Evolutionary conservation across 2,329 filamentous ascomycete genomes (phyloP).

Genomic region (Grosmannia serpens): DNA sequence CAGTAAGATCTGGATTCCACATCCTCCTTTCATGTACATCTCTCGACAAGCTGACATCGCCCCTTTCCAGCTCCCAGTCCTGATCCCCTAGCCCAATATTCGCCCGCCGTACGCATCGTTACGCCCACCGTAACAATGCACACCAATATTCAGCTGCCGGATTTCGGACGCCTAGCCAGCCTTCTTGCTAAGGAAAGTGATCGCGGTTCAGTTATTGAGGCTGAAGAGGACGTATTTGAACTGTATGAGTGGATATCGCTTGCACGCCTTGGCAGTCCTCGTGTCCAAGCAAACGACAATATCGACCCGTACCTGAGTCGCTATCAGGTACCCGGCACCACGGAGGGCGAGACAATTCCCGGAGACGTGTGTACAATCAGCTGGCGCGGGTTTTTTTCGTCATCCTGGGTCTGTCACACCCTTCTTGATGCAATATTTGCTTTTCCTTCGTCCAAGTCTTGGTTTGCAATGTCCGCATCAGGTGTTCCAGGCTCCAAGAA

Average conservation of each 20-base stretch:
- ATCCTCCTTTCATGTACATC: neutral
- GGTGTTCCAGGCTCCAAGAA: slow-evolving; percentile 37
- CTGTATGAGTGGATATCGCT: slow-evolving; percentile 67
- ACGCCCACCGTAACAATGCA: slow-evolving; percentile 19
- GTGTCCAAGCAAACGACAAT: slow-evolving; percentile 42
- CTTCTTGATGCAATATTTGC: slow-evolving; percentile 33
- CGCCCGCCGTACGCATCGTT: slow-evolving; percentile 30
- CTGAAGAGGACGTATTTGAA: slow-evolving; percentile 52
- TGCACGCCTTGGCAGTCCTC: slow-evolving; percentile 52
- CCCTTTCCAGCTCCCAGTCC: slow-evolving; percentile 29
- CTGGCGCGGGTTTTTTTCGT: slow-evolving; percentile 48
- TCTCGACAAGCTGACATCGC: slow-evolving; percentile 13
- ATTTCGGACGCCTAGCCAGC: slow-evolving; percentile 19
- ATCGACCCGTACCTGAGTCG: slow-evolving; percentile 60
- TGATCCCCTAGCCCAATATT: slow-evolving; percentile 35
- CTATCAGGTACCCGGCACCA: slow-evolving; percentile 44
- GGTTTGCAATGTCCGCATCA: slow-evolving; percentile 44
- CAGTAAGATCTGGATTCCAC: slow-evolving; percentile 23
- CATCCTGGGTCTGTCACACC: slow-evolving; percentile 37
- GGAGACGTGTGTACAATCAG: slow-evolving; percentile 35
- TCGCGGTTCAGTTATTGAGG: slow-evolving; percentile 32
- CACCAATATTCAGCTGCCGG: slow-evolving; percentile 20
- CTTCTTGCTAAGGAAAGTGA: slow-evolving; percentile 23
- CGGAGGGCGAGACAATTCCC: neutral
- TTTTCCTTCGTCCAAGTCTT: slow-evolving; percentile 32